Evolutionary conservation across 768 basidiomycete genomes (phyloP).

Genomic region (Lyophyllum semitale): DNA sequence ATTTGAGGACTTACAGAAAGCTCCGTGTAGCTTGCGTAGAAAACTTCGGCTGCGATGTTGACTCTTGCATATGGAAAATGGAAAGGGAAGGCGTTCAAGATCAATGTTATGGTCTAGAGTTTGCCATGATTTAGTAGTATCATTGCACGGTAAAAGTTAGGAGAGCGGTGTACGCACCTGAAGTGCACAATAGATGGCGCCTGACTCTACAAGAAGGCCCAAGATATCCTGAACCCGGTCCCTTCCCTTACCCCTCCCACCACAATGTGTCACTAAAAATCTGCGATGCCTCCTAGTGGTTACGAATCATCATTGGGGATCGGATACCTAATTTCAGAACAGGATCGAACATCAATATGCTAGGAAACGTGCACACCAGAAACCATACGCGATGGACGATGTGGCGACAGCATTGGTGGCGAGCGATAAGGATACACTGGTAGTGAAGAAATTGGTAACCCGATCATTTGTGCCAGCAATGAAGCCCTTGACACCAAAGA

Average conservation of each 20-base stretch:
- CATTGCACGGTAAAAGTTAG: too few species aligned
- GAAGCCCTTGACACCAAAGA: neutral
- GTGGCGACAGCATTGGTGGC: neutral
- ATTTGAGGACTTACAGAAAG: neutral
- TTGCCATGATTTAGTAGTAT: neutral
- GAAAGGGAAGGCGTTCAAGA: neutral
- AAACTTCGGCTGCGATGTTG: neutral
- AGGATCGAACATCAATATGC: neutral
- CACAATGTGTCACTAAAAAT: neutral
- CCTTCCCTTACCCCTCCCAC: neutral
- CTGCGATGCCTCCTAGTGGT: neutral
- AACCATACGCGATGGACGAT: neutral
- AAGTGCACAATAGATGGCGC: too few species aligned
- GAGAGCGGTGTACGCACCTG: too few species aligned
- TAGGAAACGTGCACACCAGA: neutral
- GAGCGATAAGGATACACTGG: neutral
- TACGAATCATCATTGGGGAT: neutral
- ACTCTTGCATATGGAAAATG: neutral
- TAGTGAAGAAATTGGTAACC: neutral
- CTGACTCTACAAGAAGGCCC: too few species aligned
- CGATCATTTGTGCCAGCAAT: neutral
- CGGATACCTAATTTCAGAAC: too few species aligned
- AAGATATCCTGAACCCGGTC: neutral
- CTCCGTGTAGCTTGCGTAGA: neutral
- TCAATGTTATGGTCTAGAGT: neutral